phyloP scores from a whole-genome alignment of 2,329 filamentous ascomycete species.

The Phyllosticta citrichinensis region DNA sequence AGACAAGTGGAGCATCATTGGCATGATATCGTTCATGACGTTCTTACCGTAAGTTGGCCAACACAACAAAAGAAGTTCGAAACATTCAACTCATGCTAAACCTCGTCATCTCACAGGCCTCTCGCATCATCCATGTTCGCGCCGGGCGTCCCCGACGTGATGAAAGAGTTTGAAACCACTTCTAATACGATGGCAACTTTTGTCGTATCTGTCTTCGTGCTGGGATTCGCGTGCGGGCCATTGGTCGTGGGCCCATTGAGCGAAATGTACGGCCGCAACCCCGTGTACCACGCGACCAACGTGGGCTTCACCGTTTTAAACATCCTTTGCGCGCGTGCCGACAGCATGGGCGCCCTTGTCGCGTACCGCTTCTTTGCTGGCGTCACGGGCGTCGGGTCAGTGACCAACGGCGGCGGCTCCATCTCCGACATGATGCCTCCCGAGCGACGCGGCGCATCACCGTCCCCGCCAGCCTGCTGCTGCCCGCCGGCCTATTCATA shows the following conservation, averaged over 20 bases:
- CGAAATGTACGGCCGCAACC: conserved; percentile 19
- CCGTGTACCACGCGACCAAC: conserved; percentile 15
- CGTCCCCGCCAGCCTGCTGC: conserved; percentile 25
- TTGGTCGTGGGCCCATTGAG: conserved; percentile 20
- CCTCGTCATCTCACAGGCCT: conserved; percentile 11
- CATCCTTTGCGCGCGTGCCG: conserved; percentile 20
- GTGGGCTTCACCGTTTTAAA: conserved; percentile 15
- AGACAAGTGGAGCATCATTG: conserved; percentile 23
- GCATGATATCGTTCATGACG: conserved; percentile 20
- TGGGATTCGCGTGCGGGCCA: conserved; percentile 19
- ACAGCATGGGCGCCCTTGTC: conserved; percentile 17
- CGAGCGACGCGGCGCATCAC: conserved; percentile 38
- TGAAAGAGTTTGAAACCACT: conserved; percentile 14
- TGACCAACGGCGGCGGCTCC: conserved; percentile 41
- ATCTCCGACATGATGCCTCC: conserved; percentile 42
- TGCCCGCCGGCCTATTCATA: conserved; percentile 18
- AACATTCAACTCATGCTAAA: background rate
- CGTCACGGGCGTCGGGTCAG: conserved; percentile 14
- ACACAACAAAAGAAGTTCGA: no score
- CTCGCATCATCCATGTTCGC: conserved; percentile 20
- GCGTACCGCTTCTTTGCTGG: conserved; percentile 21
- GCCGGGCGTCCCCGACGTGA: conserved; percentile 16
- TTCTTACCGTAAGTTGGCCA: conserved; percentile 20
- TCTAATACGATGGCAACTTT: conserved; percentile 17
- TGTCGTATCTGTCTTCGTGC: conserved; percentile 18